Evolutionary conservation across 108 stramenopile species (phyloP), one percentile per base, ranked within the genome.

Genomic region (Skeletonema potamos): DNA sequence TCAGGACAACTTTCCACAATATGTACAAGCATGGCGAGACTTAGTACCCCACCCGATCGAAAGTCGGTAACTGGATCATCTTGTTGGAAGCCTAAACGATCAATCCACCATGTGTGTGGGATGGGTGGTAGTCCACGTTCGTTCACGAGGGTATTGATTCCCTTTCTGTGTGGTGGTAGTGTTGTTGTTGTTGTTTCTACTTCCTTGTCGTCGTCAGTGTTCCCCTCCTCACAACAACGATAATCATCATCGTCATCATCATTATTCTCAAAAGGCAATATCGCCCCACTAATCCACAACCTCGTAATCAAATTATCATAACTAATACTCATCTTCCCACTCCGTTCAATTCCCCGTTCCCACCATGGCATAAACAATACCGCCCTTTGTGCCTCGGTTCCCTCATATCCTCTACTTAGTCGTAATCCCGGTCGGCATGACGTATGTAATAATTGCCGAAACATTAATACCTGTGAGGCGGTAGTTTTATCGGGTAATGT

Each of bases 301-400:
- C 93, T 71, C 1, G 78, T 74, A 34, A 94, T 85, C 18, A 94
- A 73, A 72, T 92, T 92, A 72, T 94, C 89, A 58, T 94, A 94
- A 26, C 79, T 80, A 64, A 94, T 94, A 0, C 87, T 65, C 93
- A 94, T 94, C 68, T 85, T 87, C 54, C 71, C 76, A 36, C 81
- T 79, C 69, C 87, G 74, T 70, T 84, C 85, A 67, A 92, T 89
- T 0, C 90, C 89, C 54, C 83, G 62, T 63, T 89, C 87, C 93
- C 93, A 94, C 93, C 93, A 94, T 30, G 93, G 93, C 93, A 94
- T 94, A 60, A 92, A 88, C 66, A 88, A 63, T 12, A 94, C 93
- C 0, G 90, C 89, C 68, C 68, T 77, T 77, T 94, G 93, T 0
- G 93, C 93, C 10, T 82, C 74, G 4, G 90, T 94, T 11, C 70